Base-by-base conservation (phyloP, 768 basidiomycete species). In the Suillus occidentalis region DNA sequence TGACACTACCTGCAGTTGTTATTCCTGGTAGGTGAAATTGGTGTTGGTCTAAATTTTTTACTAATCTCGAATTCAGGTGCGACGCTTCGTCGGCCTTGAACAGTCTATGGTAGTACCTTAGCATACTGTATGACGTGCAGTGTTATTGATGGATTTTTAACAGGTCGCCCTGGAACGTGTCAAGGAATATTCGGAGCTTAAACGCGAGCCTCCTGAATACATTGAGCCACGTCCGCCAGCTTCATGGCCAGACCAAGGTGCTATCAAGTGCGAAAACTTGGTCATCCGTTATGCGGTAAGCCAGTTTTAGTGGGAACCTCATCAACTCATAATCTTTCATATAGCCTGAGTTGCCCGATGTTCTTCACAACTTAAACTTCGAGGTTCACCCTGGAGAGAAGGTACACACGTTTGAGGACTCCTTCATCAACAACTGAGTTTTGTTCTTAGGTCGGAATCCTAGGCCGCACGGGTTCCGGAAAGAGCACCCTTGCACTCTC, bases 151-250 rank as follows among this genome's bases (percentile, higher is more conserved):
- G 31, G 67, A 63, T 45, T 62, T 18, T 45, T 37, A 57, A 18
- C 62, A 91, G 90, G 90, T 94, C 68, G 89, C 92, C 39, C 78
- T 94, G 42, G 94, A 96, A 75, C 89, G 95, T 60, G 86, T 97
- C 74, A 95, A 95, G 73, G 95, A 97, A 78, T 96, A 91, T 73
- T 90, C 94, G 5, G 91, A 94, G 68, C 77, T 95, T 36, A 74
- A 80, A 49, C 84, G 84, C 34, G 95, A 98, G 79, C 84, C 89
- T 10, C 82, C 94, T 1, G 95, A 98, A 73, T 92, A 90, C 71
- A 74, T 92, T 50, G 94, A 97, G 65, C 94, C 93, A 4, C 81
- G 94, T n/a, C 95, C 95, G 6, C 82, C 87, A 0, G 78, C 84
- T 6, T 81, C 86, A 39, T 97, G 95, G 95, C 95, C 95, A 3